Conservation (phyloP, 2,329 filamentous ascomycete genomes). For the Hymenoscyphus fraxineus region DNA sequence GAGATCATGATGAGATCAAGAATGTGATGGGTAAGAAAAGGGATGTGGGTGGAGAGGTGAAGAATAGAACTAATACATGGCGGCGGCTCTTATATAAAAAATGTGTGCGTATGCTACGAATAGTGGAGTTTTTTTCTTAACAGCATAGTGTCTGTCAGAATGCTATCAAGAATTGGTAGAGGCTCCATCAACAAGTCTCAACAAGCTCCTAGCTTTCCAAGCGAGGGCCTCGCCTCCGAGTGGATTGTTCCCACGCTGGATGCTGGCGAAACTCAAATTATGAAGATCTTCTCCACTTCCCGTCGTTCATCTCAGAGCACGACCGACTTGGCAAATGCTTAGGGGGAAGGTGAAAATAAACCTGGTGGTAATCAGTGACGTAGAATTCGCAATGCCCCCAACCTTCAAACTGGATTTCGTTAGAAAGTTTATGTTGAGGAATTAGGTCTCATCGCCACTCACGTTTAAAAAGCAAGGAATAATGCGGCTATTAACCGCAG, state of each 20-base stretch:
- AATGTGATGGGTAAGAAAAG: background rate
- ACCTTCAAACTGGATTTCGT: background rate
- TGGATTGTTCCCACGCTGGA: background rate
- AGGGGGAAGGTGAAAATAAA: background rate
- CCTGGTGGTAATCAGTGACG: background rate
- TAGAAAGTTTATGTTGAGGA: no score
- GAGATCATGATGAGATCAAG: background rate
- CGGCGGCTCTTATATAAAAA: background rate
- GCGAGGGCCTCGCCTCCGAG: background rate
- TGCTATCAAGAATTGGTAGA: background rate
- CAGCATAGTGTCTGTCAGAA: background rate
- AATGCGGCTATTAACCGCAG: no score
- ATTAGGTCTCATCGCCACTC: no score
- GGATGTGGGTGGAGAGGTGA: background rate
- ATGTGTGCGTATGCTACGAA: background rate
- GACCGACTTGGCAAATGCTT: background rate
- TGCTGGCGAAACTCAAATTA: background rate
- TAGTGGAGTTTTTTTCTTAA: background rate
- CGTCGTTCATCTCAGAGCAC: background rate
- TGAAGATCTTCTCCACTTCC: background rate
- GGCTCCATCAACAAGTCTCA: background rate
- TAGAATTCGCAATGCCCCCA: background rate
- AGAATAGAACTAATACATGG: background rate
- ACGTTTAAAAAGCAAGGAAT: no score
- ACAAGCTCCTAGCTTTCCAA: background rate